Base-by-base conservation (phyloP, 768 basidiomycete genomes). In the Termitomyces sp. region DNA sequence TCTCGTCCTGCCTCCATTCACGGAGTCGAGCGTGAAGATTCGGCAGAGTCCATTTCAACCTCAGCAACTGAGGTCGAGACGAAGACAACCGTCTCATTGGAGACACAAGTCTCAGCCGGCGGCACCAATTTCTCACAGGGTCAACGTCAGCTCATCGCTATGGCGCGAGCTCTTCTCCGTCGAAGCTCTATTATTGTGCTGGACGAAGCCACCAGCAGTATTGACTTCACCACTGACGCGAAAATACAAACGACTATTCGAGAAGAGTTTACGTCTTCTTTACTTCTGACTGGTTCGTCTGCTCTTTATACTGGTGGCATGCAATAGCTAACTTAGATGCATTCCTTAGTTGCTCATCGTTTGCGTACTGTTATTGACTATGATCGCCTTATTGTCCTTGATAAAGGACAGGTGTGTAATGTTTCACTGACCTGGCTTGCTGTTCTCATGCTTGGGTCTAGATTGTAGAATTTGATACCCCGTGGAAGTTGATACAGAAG, bases 71-170 rank as follows among this genome's bases (percentile, higher is more conserved):
- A 88, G 24, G 69, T 80, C 2, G 89, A 90, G 22, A 57, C 67
- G 35, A 89, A 84, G 68, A 80, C 78, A 0, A 76, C 77, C 0
- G 76, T 96, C 33, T 80, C 84, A 0, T 79, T 96, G 4, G 86
- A 91, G 20, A 91, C 89, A 0, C 86, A 89, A 62, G 89, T 96
- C 9, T 92, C 92, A 0, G 81, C 91, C 0, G 94, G 94, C 0
- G 94, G 94, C 0, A 81, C 86, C 35, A 96, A 97, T 76, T 96
- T 97, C 73, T 95, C 92, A 1, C 92, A 94, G 61, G 95, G 96
- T 11, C 94, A 98, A 70, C 74, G 94, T 11, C 95, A 98, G 67
- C 76, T 94, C 16, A 90, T 94, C 57, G 89, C 91, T 1, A 89
- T 94, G 89, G 92, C 92, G 0, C 82, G 92, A 6, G 91, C 92